Base-by-base conservation (phyloP, 169 alveolate species). In the Babesia ovata region DNA sequence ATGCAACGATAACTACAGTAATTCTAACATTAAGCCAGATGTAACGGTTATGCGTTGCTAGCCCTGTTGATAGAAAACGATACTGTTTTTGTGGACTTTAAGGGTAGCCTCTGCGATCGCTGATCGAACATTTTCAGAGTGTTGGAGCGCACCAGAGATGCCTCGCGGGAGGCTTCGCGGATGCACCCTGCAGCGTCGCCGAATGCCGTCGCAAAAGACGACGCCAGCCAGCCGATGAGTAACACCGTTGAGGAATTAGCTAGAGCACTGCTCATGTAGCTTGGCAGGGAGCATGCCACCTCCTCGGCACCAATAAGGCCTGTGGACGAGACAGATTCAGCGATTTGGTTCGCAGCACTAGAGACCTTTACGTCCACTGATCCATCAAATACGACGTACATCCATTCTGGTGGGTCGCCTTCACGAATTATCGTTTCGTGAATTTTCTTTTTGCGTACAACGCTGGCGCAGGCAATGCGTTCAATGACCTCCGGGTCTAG, bases 311-410 rank as follows among this genome's bases (percentile, higher is more conserved):
- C 76, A 14, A 67, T 42, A 26, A 67, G n/a, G 10, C 66, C 63
- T 3, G 76, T 67, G 11, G 76, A 52, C 16, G 33, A 7, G 12
- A 67, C 61, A 14, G 54, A 19, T 6, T 8, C 49, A 7, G 46
- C 63, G 14, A 26, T 21, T 14, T 67, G 54, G 0, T 67, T 65
- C 4, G 13, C 28, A 12, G 49, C 49, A 8, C 65, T 54, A 11
- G 66, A 26, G 46, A 54, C 39, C 28, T 29, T 22, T 6, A 67
- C 7, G 33, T 39, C 67, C 53, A 71, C 76, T 19, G 50, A 79
- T 22, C 87, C 87, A 26, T 79, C 76, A 52, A 71, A 79, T 12
- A 79, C 42, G 26, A 79, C 36, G 66, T 79, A 79, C 42, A 79
- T 28, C 75, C 74, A 70, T 0, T 70, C 63, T 16, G 76, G 61